Evolutionary conservation across 352 stramenopile species (phyloP), one percentile per base, ranked within the genome.

Genomic region (Thraustochytrium sp.): DNA sequence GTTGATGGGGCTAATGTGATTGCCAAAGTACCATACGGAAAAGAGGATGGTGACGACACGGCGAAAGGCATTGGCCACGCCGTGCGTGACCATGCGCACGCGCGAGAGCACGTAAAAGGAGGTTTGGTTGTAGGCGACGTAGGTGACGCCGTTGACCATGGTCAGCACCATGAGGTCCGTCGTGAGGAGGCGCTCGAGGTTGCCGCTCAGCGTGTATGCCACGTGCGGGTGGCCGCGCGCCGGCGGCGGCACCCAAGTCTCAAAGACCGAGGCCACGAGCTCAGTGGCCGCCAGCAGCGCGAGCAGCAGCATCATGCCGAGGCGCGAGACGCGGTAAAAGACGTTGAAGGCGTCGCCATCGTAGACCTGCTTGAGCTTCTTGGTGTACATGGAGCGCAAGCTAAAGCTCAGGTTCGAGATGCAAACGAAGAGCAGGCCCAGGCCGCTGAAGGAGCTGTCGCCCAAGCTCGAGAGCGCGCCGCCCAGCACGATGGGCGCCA

Each of bases 31-130:
- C 53, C 44, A 86, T 0, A 87, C 78, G 21, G 84, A 87, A 64
- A 87, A 87, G 48, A 87, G 42, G 48, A 87, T 87, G 8, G 84
- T 87, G 9, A 83, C 51, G 16, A 87, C 82, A 5, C 84, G 55
- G 5, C 84, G 78, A 23, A 85, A 63, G 56, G 84, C 84, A 59
- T 87, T 87, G 16, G 62, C 73, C 21, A 87, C 68, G 5, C 54
- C 84, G 51, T 87, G 84, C 16, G 65, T 85, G 2, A 85, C 63
- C 61, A 86, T 84, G 36, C 80, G 62, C 23, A 85, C 84, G n/a
- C 34, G 36, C 3, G 56, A 56, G 16, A 87, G 80, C n/a, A 87
- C 84, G 16, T 72, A 61, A 51, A 83, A 87, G 29, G 84, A 87
- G 13, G 56, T 68, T 80, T 87, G 75, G 38, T 84, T 84, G 75